phyloP scores from a whole-genome alignment of 306 rosid genomes.

The Ceratonia siliqua region DNA sequence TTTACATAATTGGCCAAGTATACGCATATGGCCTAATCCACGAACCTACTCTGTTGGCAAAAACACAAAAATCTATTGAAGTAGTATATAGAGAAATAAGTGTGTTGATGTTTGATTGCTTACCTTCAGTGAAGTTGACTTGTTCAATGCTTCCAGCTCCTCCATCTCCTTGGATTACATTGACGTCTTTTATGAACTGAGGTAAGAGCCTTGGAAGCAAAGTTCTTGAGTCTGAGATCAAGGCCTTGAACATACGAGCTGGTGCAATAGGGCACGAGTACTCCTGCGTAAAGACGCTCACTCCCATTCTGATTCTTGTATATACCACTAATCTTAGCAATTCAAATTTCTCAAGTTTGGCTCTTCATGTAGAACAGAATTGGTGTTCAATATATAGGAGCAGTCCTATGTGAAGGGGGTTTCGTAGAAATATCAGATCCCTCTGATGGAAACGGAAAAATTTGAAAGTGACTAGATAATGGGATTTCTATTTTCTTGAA shows the following conservation, averaged over 20 bases:
- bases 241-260: slow-evolving; percentile 63
- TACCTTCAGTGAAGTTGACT: slow-evolving; percentile 68
- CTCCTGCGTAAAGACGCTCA: slow-evolving; percentile 50
- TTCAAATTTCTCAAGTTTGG: slow-evolving; percentile 29
- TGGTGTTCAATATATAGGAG: slow-evolving; percentile 29
- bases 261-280: slow-evolving; percentile 54
- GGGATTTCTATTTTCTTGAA: slow-evolving; percentile 17
- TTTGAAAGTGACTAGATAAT: background rate
- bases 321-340: background rate
- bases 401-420: slow-evolving; percentile 23
- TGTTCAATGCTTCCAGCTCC: slow-evolving; percentile 77
- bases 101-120: background rate
- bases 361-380: slow-evolving; percentile 11
- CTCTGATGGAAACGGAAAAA: slow-evolving; percentile 4
- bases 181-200: slow-evolving; percentile 54
- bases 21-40: too few species aligned
- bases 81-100: background rate
- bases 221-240: slow-evolving; percentile 56
- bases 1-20: too few species aligned
- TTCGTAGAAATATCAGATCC: slow-evolving; percentile 38
- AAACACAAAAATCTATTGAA: slow-evolving; percentile 10
- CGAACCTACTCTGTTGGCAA: too few species aligned
- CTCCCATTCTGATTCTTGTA: slow-evolving; percentile 46
- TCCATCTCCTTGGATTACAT: slow-evolving; percentile 61
- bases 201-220: slow-evolving; percentile 76